Percentiles rank a stretch among this genome's conserved stretches.
Conservation (phyloP, 129 eudicot species). For the Helianthus annuus region HanXRQr2.0-SUNRISE NC_035445.2:128905281-128905780, state of each 20-base stretch:
- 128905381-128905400: conserved; percentile 62
- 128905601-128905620: conserved; percentile 55
- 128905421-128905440: conserved; percentile 55
- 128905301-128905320: neutral
- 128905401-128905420: conserved; percentile 61
- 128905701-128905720: conserved; percentile 6
- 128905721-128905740: neutral
- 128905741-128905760: neutral
- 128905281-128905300: conserved; percentile 3
- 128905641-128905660: neutral
- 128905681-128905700: neutral
- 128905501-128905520: neutral
- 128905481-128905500: neutral
- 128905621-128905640: conserved; percentile 38
- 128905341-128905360: neutral
- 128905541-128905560: conserved; percentile 49
- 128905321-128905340: neutral
- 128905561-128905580: conserved; percentile 61
- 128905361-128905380: conserved; percentile 53
- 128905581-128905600: conserved; percentile 58
- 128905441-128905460: conserved; percentile 42
- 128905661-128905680: neutral
- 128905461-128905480: conserved; percentile 42
- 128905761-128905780: no score
- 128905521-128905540: neutral